Percentiles rank a stretch among this genome's conserved stretches.
phyloP scores from a whole-genome alignment of 306 rosid genomes.

The Oemleria cerasiformis region DNA sequence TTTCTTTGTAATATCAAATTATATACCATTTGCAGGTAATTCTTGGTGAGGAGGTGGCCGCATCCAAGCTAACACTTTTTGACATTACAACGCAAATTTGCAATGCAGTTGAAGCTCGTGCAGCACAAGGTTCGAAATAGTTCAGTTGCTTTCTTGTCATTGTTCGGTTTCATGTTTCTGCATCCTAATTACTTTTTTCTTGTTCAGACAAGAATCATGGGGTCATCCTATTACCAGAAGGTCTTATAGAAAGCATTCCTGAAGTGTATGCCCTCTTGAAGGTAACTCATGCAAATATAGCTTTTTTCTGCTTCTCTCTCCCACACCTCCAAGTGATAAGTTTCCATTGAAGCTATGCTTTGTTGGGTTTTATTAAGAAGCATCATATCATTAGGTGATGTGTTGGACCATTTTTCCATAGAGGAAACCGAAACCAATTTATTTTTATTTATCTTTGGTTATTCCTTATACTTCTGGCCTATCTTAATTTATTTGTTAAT shows the following conservation, averaged over 20 bases:
- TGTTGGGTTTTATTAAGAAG: background rate
- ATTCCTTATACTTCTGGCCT: background rate
- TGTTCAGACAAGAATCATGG: conserved; percentile 86
- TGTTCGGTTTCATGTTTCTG: conserved; percentile 3
- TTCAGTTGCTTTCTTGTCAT: conserved; percentile 13
- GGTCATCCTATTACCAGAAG: conserved; percentile 92
- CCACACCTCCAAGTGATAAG: background rate
- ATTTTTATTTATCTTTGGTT: conserved; percentile 1
- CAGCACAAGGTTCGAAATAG: conserved; percentile 66
- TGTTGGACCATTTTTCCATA: background rate
- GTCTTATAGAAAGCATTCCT: conserved; percentile 97
- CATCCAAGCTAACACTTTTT: conserved; percentile 89
- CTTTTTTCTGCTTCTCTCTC: background rate
- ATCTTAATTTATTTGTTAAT: background rate
- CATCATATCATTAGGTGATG: background rate
- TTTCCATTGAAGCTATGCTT: background rate
- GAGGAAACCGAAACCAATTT: background rate
- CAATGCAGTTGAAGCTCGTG: conserved; percentile 93
- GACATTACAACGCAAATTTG: conserved; percentile 77
- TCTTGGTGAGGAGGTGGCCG: conserved; percentile 98
- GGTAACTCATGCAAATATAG: conserved; percentile 36
- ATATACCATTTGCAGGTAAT: conserved; percentile 55
- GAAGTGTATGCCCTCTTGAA: conserved; percentile 93
- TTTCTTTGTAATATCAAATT: conserved; percentile 12
- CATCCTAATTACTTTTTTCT: conserved; percentile 23